Conservation (phyloP, 805 yeast species). For the Kodamaea lidongshanica region DNA sequence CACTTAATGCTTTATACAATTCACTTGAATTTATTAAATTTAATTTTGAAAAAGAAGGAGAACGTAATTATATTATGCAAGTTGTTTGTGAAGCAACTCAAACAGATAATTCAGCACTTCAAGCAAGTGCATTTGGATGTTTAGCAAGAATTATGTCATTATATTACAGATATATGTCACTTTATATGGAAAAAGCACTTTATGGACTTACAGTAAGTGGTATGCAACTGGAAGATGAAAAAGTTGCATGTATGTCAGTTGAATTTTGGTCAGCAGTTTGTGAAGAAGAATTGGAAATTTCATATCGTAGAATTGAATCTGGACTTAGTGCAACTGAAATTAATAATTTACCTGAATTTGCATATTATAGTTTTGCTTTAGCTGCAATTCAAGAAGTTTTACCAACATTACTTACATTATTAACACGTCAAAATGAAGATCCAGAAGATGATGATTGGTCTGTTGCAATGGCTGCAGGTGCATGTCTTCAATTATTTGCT, state of each 20-base stretch:
- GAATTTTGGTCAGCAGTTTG: slow-evolving; percentile 99
- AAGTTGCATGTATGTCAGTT: slow-evolving; percentile 95
- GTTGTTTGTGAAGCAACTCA: slow-evolving; percentile 99
- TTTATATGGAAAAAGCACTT: slow-evolving; percentile 95
- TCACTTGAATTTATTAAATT: slow-evolving; percentile 83
- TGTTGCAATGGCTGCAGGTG: slow-evolving; percentile 97
- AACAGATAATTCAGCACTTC: slow-evolving; percentile 71
- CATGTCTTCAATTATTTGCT: slow-evolving; percentile 91
- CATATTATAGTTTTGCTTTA: slow-evolving; percentile 74
- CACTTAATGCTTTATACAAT: slow-evolving; percentile 84
- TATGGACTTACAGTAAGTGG: slow-evolving; percentile 86
- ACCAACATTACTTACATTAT: slow-evolving; percentile 74
- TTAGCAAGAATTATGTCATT: slow-evolving; percentile 85
- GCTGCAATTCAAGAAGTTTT: slow-evolving; percentile 79
- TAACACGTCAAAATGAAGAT: slow-evolving; percentile 87
- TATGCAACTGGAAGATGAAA: slow-evolving; percentile 78
- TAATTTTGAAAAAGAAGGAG: slow-evolving; percentile 90
- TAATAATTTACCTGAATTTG: slow-evolving; percentile 36
- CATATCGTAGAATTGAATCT: slow-evolving; percentile 58
- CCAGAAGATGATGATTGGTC: slow-evolving; percentile 97
- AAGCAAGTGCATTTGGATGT: slow-evolving; percentile 94
- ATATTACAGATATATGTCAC: slow-evolving; percentile 83
- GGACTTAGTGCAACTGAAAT: slow-evolving; percentile 35
- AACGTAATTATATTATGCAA: slow-evolving; percentile 95
- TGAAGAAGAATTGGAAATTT: slow-evolving; percentile 87